Percentiles rank a stretch among this genome's conserved stretches.
These are phyloP conservation scores for Punctularia strigosozonata DNA, from an alignment of 768 basidiomycete genomes.

Conservation along the genomic window DNA sequence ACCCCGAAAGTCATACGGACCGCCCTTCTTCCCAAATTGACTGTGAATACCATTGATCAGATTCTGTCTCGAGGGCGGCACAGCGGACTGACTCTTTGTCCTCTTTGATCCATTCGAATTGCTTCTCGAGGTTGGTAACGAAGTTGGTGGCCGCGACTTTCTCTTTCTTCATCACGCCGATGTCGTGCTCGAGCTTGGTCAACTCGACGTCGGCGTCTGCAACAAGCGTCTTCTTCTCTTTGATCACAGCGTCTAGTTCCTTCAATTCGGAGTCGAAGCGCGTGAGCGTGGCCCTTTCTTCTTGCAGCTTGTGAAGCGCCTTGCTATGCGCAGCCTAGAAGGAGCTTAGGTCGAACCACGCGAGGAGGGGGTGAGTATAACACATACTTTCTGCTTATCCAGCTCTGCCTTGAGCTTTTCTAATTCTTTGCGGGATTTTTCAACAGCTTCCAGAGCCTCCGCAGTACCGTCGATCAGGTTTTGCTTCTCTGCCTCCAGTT, in stretches of 20 bases:
- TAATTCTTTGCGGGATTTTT: conserved; percentile 51
- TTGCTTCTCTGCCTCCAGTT: conserved; percentile 66
- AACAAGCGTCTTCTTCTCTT: conserved; percentile 65
- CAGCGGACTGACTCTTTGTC: conserved; percentile 63
- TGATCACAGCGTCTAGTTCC: conserved; percentile 71
- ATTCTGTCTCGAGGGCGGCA: background rate
- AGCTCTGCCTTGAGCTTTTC: conserved; percentile 42
- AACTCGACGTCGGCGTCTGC: conserved; percentile 53
- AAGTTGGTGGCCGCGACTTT: conserved; percentile 36
- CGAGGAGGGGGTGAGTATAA: background rate
- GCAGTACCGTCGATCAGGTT: conserved; percentile 29
- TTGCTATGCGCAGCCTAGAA: conserved; percentile 44
- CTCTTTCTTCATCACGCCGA: conserved; percentile 54
- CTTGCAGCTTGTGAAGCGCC: conserved; percentile 61
- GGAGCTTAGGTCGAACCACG: background rate
- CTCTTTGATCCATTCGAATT: conserved; percentile 79
- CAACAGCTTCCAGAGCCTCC: conserved; percentile 34
- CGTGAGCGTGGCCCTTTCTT: conserved; percentile 79
- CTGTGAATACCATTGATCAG: conserved; percentile 25
- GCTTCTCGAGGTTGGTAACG: conserved; percentile 62
- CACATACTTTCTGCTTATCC: conserved; percentile 30
- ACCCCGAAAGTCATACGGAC: conserved; percentile 69
- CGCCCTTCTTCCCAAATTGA: conserved; percentile 71
- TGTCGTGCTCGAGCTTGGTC: conserved; percentile 60
- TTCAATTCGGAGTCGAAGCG: conserved; percentile 85